A percentile compares a stretch with the other conserved stretches of the same genome.
These are phyloP conservation scores for Fusarium denticulatum DNA, from an alignment of 2,329 filamentous ascomycete species.

Conservation along the genomic window DNA sequence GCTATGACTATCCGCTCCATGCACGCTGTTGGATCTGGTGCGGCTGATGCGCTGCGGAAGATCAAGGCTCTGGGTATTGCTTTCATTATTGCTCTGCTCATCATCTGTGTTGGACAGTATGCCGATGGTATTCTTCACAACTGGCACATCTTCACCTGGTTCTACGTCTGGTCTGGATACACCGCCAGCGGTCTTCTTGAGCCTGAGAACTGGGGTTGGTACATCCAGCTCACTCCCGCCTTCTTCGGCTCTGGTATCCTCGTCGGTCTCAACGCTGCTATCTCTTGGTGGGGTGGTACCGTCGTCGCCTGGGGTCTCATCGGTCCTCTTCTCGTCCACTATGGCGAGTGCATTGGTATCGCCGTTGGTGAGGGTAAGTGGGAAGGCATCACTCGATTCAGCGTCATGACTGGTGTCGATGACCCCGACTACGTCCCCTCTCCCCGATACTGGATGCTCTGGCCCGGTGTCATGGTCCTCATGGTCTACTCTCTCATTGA, in stretches of 20 bases:
- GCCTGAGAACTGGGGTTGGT: slow-evolving; percentile 71
- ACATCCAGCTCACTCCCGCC: slow-evolving; percentile 67
- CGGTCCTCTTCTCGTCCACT: slow-evolving; percentile 57
- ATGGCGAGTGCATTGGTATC: slow-evolving; percentile 62
- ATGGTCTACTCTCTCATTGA: slow-evolving; percentile 54
- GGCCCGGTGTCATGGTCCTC: slow-evolving; percentile 57
- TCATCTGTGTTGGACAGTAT: slow-evolving; percentile 68
- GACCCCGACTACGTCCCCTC: slow-evolving; percentile 46
- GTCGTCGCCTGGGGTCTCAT: slow-evolving; percentile 66
- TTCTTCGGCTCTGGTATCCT: slow-evolving; percentile 68
- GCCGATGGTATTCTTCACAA: slow-evolving; percentile 69
- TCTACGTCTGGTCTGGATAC: slow-evolving; percentile 65
- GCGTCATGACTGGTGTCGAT: slow-evolving; percentile 44
- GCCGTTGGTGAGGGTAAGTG: slow-evolving; percentile 43
- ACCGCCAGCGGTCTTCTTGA: slow-evolving; percentile 58
- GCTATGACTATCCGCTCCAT: slow-evolving; percentile 71
- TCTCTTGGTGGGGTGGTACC: slow-evolving; percentile 67
- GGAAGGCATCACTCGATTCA: slow-evolving; percentile 46
- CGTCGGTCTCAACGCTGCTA: slow-evolving; percentile 63
- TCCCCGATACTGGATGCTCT: slow-evolving; percentile 56
- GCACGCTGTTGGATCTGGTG: slow-evolving; percentile 65
- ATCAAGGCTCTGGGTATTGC: slow-evolving; percentile 63
- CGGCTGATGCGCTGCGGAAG: slow-evolving; percentile 63
- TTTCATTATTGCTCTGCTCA: slow-evolving; percentile 60
- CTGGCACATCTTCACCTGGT: slow-evolving; percentile 64